Conservation (phyloP, 805 yeast genomes). For the Blastobotrys mokoenaii region DNA sequence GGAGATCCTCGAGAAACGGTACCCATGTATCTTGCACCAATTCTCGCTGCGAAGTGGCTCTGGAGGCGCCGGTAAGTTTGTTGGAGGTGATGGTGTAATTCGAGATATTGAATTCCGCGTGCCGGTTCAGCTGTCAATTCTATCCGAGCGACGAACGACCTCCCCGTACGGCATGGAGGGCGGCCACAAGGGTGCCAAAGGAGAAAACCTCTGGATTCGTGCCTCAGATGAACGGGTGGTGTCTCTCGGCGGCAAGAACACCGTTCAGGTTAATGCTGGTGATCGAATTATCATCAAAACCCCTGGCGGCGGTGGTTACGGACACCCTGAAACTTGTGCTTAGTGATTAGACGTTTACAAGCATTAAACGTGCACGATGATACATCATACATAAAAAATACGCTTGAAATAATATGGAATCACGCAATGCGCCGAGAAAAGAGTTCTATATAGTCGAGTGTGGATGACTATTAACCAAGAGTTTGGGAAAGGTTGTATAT, state of each 20-base stretch:
- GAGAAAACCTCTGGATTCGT: conserved; percentile 43
- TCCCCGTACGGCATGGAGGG: conserved; percentile 86
- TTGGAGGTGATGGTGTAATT: conserved; percentile 81
- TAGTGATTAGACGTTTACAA: no score
- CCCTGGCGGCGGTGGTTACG: conserved; percentile 87
- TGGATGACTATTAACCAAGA: no score
- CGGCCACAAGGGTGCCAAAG: conserved; percentile 69
- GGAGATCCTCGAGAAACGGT: conserved; percentile 79
- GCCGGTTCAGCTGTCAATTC: conserved; percentile 66
- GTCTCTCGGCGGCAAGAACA: conserved; percentile 62
- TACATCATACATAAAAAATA: no score
- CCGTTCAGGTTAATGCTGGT: conserved; percentile 48
- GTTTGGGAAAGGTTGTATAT: no score
- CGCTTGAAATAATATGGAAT: no score
- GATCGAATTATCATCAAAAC: conserved; percentile 62
- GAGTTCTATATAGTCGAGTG: no score
- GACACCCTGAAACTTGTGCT: conserved; percentile 25
- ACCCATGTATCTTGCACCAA: conserved; percentile 70
- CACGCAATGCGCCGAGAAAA: no score
- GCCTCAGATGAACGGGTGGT: conserved; percentile 27
- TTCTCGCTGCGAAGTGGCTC: conserved; percentile 63
- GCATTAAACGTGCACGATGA: no score
- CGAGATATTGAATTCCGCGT: conserved; percentile 76
- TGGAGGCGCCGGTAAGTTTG: conserved; percentile 68
- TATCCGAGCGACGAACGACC: conserved; percentile 75